These are phyloP conservation scores for Crithidia acanthocephali DNA, from an alignment of 208 protist species.

Conservation along the genomic window DNA sequence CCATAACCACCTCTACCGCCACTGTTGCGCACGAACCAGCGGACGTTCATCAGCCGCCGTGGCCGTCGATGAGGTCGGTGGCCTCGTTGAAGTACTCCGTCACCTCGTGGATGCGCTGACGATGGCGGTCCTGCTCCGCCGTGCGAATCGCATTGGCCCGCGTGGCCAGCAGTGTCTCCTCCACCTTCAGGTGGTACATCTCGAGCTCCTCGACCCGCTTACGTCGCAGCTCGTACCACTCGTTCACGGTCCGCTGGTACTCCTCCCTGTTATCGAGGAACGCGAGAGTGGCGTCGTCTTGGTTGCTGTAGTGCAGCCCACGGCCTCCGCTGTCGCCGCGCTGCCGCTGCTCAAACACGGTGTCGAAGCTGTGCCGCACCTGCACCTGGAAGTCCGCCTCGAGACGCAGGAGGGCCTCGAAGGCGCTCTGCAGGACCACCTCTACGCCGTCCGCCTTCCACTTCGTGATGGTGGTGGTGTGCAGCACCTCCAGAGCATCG, in stretches of 20 bases:
- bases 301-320: conserved; percentile 18
- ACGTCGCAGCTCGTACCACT: conserved; percentile 82
- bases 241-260: conserved; percentile 76
- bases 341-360: conserved; percentile 68
- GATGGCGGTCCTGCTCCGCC: conserved; percentile 71
- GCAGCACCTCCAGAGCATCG: conserved; percentile 69
- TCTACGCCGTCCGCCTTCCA: conserved; percentile 81
- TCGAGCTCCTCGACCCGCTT: conserved; percentile 82
- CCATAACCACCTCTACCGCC: too few species aligned
- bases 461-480: conserved; percentile 66
- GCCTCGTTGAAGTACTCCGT: conserved; percentile 63
- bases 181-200: conserved; percentile 65
- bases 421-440: conserved; percentile 76
- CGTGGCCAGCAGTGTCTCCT: conserved; percentile 65
- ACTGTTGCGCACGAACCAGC: neutral
- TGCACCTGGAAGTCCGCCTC: conserved; percentile 77
- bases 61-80: conserved; percentile 24
- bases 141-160: conserved; percentile 51
- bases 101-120: conserved; percentile 70
- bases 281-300: conserved; percentile 48
- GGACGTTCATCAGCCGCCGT: conserved; percentile 3
- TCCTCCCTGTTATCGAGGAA: conserved; percentile 83
- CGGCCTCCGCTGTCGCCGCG: conserved; percentile 42
- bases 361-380: conserved; percentile 76
- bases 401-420: conserved; percentile 77